These are phyloP conservation scores for Dalechampia spathulata DNA, from an alignment of 441 rosid species.

Conservation along the genomic window DNA sequence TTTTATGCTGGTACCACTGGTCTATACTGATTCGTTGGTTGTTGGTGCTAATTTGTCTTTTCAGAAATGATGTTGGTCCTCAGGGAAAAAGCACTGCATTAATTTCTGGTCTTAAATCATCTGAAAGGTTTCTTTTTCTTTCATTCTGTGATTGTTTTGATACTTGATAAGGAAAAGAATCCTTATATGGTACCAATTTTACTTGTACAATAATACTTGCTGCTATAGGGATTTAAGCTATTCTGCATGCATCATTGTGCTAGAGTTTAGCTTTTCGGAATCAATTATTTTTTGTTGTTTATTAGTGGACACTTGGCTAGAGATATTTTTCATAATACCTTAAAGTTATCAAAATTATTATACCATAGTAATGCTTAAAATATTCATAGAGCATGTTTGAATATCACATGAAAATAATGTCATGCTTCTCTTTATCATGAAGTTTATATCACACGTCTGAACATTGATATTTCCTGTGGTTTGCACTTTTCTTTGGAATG, in stretches of 20 bases:
- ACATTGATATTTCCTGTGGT: not conserved
- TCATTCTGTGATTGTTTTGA: not conserved
- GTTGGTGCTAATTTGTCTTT: slow-evolving; percentile 5
- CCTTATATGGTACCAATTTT: not conserved
- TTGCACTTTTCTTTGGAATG: not conserved
- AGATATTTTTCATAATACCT: not conserved
- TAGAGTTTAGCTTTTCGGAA: not conserved
- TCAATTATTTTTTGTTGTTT: not conserved
- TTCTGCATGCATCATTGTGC: not conserved
- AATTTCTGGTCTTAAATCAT: slow-evolving; percentile 51
- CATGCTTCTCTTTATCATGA: not conserved
- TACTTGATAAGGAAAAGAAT: not conserved
- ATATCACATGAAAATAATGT: not conserved
- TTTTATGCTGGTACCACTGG: not conserved
- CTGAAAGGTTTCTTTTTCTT: slow-evolving; percentile 57
- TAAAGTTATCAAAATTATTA: too few relatives aligned
- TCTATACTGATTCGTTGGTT: not conserved
- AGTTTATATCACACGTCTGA: not conserved
- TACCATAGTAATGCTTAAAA: not conserved
- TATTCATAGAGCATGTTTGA: too few relatives aligned
- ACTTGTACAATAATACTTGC: not conserved
- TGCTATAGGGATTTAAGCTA: not conserved
- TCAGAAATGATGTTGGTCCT: slow-evolving; percentile 50
- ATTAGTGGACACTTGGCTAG: not conserved
- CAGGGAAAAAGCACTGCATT: slow-evolving; percentile 60